phyloP scores from a whole-genome alignment of 108 stramenopile species.

The Aureococcus anophagefferens region DNA sequence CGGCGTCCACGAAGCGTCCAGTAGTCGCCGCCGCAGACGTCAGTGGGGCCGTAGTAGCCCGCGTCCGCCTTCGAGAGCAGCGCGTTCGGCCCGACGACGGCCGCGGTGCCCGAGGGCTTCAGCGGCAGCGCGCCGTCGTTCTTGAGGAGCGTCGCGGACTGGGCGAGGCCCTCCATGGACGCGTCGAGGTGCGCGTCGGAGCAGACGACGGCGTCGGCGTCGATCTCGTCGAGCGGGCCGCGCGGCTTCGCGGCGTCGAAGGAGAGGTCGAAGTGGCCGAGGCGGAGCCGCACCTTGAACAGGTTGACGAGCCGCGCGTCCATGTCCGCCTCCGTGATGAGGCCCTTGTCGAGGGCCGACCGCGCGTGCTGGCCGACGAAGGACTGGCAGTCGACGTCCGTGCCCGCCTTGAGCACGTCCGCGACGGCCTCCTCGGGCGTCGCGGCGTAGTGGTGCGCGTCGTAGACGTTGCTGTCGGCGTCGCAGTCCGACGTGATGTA shows the following conservation, averaged over 20 bases:
- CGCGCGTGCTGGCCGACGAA: conserved; percentile 5
- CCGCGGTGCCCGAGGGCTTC: background rate
- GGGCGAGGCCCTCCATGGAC: conserved; percentile 19
- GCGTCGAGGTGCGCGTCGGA: background rate
- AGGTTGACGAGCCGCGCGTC: conserved; percentile 11
- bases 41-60: conserved; percentile 17
- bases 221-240: conserved; percentile 6
- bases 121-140: conserved; percentile 21
- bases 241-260: background rate
- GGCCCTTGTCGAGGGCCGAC: conserved; percentile 8
- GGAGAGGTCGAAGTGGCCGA: conserved; percentile 20
- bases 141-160: conserved; percentile 29
- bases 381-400: conserved; percentile 15
- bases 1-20: background rate
- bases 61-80: conserved; percentile 2
- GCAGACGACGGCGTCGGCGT: conserved; percentile 3
- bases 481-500: conserved; percentile 21
- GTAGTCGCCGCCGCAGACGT: conserved; percentile 7
- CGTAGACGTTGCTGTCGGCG: conserved; percentile 9
- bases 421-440: conserved; percentile 10
- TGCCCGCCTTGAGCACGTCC: conserved; percentile 7
- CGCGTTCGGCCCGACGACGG: conserved; percentile 27
- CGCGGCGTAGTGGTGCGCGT: conserved; percentile 18
- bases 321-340: conserved; percentile 8
- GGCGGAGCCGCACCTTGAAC: conserved; percentile 15